Evolutionary conservation across 768 basidiomycete genomes (phyloP), one percentile per base, ranked within the genome.

Genomic region (Paxillus rubicundulus): DNA sequence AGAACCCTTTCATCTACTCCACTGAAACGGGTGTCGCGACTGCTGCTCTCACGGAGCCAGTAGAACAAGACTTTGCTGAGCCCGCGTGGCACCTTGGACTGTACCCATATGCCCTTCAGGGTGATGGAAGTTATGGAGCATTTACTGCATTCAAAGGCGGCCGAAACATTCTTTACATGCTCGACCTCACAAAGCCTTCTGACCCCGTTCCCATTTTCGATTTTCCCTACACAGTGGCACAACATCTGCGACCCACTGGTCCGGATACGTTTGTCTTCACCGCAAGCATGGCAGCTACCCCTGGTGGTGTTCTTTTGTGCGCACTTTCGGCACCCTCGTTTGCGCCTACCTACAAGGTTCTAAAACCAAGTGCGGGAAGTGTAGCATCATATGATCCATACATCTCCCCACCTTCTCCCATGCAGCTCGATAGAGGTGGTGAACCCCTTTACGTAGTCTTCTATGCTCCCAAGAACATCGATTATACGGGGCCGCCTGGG

Each of bases 401-500:
- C 21, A 47, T 66, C 21, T 65, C 65, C 5, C 9, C 6, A 10
- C 65, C 65, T 2, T 1, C 1, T 0, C 53, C 60, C 2, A 37
- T 12, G 12, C 18, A 20, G 12, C 40, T 62, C 18, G 21, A 47
- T 41, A 43, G 56, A 16, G 49, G 38, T 13, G 59, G 60, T 12
- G 55, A 66, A 14, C 63, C 64, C 13, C 68, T 77, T 5, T 76
- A 89, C 61, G 78, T 80, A 2, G 71, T 87, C 9, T 85, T 75
- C 59, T 86, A 86, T 49, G 67, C 78, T 1, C 89, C 89, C 0
- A 73, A 66, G 21, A 88, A 87, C 53, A 83, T 82, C 0, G 64
- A 74, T 0, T 89, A 82, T 62, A 52, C 62, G 1, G 82, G 77
- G 0, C 66, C 73, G 5, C 53, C 63, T 0, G 75, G 70, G 5